Evolutionary conservation across 2,329 filamentous ascomycete species (phyloP).

Genomic region (Ilyonectria mors-panacis): DNA sequence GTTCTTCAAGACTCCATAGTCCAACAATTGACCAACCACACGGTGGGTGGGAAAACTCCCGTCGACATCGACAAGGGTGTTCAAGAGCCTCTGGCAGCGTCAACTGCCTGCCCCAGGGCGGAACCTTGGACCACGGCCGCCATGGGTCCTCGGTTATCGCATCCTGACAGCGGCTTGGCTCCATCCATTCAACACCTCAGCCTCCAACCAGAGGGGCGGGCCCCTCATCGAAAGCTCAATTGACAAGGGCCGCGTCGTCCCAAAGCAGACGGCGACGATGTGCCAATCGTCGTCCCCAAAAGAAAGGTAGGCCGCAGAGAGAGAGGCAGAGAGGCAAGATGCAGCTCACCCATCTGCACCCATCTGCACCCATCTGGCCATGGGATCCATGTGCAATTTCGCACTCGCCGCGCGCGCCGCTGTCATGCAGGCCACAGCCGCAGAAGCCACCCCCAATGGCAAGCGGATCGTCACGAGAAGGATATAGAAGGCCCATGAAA

Average conservation of each 20-base stretch:
- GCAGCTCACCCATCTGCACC: constrained; percentile 20
- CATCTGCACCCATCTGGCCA: constrained; percentile 15
- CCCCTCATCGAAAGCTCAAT: constrained; percentile 12
- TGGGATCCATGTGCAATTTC: constrained; percentile 40
- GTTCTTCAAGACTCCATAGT: constrained; percentile 17
- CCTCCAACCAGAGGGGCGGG: constrained; percentile 9
- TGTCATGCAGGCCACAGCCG: constrained; percentile 41
- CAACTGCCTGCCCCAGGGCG: constrained; percentile 20
- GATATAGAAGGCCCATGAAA: constrained; percentile 14
- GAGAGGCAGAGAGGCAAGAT: constrained; percentile 10
- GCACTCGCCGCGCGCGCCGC: constrained; percentile 19
- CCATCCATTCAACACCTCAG: constrained; percentile 5
- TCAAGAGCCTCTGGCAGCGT: constrained; percentile 34
- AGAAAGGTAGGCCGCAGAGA: no score
- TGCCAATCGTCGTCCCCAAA: neutral
- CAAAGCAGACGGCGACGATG: constrained; percentile 18
- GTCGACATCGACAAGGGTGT: constrained; percentile 43
- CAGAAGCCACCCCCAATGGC: constrained; percentile 23
- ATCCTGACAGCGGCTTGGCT: constrained; percentile 18
- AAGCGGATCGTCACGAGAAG: constrained; percentile 13
- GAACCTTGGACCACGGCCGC: constrained; percentile 19
- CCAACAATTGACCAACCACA: constrained; percentile 38
- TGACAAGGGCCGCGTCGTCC: constrained; percentile 5
- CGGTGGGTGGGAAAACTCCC: constrained; percentile 44
- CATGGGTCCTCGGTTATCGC: constrained; percentile 45